Evolutionary conservation across 2,329 filamentous ascomycete species (phyloP), one percentile per base, ranked within the genome.

Genomic region (Pseudogymnoascus sp.): DNA sequence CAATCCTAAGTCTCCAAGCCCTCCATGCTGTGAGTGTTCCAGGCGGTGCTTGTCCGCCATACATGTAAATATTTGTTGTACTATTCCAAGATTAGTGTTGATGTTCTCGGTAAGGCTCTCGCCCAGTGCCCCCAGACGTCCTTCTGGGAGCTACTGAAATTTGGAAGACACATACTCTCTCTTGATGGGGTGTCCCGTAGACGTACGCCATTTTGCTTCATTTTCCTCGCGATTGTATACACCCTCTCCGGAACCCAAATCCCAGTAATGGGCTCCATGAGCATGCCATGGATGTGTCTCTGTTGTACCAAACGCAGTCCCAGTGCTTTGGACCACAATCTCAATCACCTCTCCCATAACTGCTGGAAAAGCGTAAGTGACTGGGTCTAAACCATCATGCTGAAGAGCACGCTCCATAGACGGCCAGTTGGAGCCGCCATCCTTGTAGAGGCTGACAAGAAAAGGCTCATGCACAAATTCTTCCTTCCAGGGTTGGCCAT

Each of bases 1-100:
- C 74, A 10, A 82, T 77, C 7, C 75, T 69, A 0, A 82, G 63
- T 31, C 81, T 72, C 80, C 80, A 82, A 8, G 74, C 79, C 12
- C 80, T 70, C 81, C 81, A 83, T 0, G 80, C 10, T 10, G 49
- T 33, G 5, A 55, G 29, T 7, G n/a, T 21, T n/a, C 29, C 29
- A 19, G 33, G 19, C 3, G 4, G 2, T 33, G 49, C 10, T 7
- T 33, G 3, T 19, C 64, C 62, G 1, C 65, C 68, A 65, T 82
- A 83, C 3, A 76, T 66, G 65, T 81, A 81, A 4, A 82, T 70
- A 55, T 78, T 74, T 0, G 78, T 80, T 0, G 72, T 80, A 65
- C 49, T 55, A 26, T 55, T 11, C n/a, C 0, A 33, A 21, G 5
- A 21, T 55, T 33, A 55, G 49, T 33, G n/a, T 12, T 5, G 2